phyloP scores from a whole-genome alignment of 2,329 filamentous ascomycete genomes.

The Thermomyces lanuginosus region DNA sequence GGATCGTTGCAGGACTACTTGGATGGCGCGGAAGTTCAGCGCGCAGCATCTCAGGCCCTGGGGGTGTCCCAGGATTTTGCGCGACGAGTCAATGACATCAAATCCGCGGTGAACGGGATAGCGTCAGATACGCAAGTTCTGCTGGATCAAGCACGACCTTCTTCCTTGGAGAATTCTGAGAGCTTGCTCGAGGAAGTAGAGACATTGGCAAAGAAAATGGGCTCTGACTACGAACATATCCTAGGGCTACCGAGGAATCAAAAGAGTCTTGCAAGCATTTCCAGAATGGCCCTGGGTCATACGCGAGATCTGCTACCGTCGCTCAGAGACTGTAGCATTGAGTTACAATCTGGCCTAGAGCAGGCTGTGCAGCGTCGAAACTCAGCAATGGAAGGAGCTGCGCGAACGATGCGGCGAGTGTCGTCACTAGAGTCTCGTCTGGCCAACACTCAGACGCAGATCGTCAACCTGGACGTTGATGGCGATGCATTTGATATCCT shows the following conservation, averaged over 20 bases:
- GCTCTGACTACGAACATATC: constrained; percentile 67
- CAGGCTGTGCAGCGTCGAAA: constrained; percentile 49
- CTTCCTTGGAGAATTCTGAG: constrained; percentile 46
- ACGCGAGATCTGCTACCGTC: constrained; percentile 48
- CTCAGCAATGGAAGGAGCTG: constrained; percentile 45
- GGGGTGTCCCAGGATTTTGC: constrained; percentile 44
- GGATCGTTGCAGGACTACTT: constrained; percentile 59
- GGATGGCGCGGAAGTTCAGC: constrained; percentile 54
- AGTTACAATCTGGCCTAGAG: constrained; percentile 35
- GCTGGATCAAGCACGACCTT: constrained; percentile 27
- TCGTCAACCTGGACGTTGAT: constrained; percentile 56
- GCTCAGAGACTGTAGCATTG: constrained; percentile 39
- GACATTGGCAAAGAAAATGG: constrained; percentile 70
- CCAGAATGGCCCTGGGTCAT: constrained; percentile 47
- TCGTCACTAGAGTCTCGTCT: constrained; percentile 64
- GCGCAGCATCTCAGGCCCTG: constrained; percentile 50
- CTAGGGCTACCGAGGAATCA: constrained; percentile 50
- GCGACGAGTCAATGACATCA: constrained; percentile 43
- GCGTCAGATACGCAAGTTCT: constrained; percentile 36
- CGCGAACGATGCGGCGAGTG: constrained; percentile 66
- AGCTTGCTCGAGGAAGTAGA: constrained; percentile 72
- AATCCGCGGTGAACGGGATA: constrained; percentile 44
- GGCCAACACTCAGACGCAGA: constrained; percentile 52
- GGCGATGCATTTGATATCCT: constrained; percentile 70
- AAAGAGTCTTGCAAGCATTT: constrained; percentile 46